phyloP scores from a whole-genome alignment of 2,329 filamentous ascomycete genomes.

The Penicillium janthinellum region DNA sequence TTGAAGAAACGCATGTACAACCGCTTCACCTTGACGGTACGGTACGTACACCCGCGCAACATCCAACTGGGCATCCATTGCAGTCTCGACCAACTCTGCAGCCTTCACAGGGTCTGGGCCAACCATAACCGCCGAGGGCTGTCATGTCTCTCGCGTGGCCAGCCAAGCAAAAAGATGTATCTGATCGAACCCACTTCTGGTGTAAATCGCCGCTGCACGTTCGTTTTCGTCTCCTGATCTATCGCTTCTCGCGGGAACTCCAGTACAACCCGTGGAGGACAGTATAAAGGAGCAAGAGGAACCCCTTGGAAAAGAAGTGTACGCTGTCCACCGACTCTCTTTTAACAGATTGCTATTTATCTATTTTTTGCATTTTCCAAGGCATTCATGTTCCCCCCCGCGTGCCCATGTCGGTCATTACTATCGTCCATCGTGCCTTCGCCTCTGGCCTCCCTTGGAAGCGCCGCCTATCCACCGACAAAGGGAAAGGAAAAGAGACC shows the following conservation, averaged over 20 bases:
- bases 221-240: slow-evolving; percentile 21
- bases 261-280: slow-evolving; percentile 11
- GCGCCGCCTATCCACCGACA: slow-evolving; percentile 19
- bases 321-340: neutral
- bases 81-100: slow-evolving; percentile 25
- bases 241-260: slow-evolving; percentile 10
- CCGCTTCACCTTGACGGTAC: slow-evolving; percentile 10
- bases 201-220: slow-evolving; percentile 22
- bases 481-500: slow-evolving; percentile 16
- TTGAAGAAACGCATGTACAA: slow-evolving; percentile 8
- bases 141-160: slow-evolving; percentile 22
- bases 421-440: slow-evolving; percentile 25
- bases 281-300: slow-evolving; percentile 1
- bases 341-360: neutral
- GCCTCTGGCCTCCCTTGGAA: slow-evolving; percentile 23
- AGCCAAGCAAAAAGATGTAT: slow-evolving; percentile 24
- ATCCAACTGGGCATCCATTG: slow-evolving; percentile 9
- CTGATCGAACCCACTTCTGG: slow-evolving; percentile 21
- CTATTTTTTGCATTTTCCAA: neutral
- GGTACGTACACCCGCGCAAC: slow-evolving; percentile 12
- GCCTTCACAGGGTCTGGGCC: slow-evolving; percentile 14
- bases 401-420: slow-evolving; percentile 22
- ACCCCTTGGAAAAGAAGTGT: neutral
- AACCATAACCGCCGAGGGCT: slow-evolving; percentile 17
- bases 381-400: slow-evolving; percentile 5